These are phyloP conservation scores for Talaromyces sp. DNA, from an alignment of 2,329 filamentous ascomycete genomes.

Conservation along the genomic window DNA sequence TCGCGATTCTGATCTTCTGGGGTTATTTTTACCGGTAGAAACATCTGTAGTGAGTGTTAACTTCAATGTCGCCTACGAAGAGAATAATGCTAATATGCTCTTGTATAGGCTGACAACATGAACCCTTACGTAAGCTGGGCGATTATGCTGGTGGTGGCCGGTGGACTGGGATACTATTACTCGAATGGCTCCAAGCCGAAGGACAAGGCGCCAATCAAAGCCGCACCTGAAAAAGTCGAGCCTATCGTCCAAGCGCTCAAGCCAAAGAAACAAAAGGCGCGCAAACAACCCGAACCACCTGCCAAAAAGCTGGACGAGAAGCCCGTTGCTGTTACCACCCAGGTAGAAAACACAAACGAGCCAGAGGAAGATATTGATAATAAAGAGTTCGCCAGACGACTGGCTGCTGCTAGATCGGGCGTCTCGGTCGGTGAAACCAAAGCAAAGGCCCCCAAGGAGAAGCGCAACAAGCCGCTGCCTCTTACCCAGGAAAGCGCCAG, in stretches of 20 bases:
- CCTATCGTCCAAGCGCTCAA: slow-evolving; percentile 36
- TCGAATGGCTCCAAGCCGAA: slow-evolving; percentile 34
- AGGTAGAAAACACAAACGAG: slow-evolving; percentile 40
- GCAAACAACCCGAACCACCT: slow-evolving; percentile 31
- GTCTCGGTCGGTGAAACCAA: slow-evolving; percentile 51
- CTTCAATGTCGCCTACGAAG: no score
- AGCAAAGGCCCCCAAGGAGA: slow-evolving; percentile 56
- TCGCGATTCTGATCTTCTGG: not conserved
- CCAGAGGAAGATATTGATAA: slow-evolving; percentile 66
- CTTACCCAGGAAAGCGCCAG: slow-evolving; percentile 44
- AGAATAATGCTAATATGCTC: not conserved
- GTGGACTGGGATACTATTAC: slow-evolving; percentile 44
- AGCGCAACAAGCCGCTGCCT: slow-evolving; percentile 62
- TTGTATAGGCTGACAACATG: slow-evolving; percentile 26
- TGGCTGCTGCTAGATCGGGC: slow-evolving; percentile 69
- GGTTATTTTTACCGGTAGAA: not conserved
- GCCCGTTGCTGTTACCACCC: slow-evolving; percentile 26
- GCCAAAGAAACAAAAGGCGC: slow-evolving; percentile 38
- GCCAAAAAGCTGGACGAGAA: slow-evolving; percentile 30
- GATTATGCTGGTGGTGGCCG: slow-evolving; percentile 41
- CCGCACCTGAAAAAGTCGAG: slow-evolving; percentile 36
- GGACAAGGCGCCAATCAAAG: slow-evolving; percentile 29
- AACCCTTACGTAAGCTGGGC: slow-evolving; percentile 46
- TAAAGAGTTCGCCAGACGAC: slow-evolving; percentile 71
- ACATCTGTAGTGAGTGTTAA: not conserved